Conservation (phyloP, 352 stramenopile species). For the Phytophthora pisi region DNA sequence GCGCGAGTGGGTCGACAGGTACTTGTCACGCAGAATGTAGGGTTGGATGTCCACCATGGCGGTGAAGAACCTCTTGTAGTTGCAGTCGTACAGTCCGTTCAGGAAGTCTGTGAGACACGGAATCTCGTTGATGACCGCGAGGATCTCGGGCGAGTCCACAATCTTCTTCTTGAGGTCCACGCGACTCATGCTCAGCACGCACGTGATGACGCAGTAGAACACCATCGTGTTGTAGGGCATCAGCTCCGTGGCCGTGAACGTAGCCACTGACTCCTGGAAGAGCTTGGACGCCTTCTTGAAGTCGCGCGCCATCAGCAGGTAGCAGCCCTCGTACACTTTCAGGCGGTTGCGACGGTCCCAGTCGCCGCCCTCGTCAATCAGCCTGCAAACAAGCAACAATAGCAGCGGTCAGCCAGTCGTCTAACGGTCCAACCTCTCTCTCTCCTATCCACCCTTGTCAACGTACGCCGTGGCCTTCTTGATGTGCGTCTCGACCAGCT, state of each 20-base stretch:
- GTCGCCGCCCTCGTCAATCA: conserved; percentile 96
- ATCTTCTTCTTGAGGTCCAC: conserved; percentile 98
- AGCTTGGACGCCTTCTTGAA: conserved; percentile 93
- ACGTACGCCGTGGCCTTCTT: conserved; percentile 84
- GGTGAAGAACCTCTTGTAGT: conserved; percentile 98
- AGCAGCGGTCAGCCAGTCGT: background rate
- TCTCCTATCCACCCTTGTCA: background rate
- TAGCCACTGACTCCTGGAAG: conserved; percentile 97
- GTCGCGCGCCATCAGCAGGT: conserved; percentile 93
- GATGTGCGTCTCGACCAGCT: conserved; percentile 86
- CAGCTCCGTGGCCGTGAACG: conserved; percentile 98
- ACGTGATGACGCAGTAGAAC: conserved; percentile 97
- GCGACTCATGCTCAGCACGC: conserved; percentile 93
- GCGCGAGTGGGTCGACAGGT: conserved; percentile 91
- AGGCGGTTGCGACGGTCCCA: conserved; percentile 99
- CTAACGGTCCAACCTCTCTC: background rate
- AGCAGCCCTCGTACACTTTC: conserved; percentile 98
- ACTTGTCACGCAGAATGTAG: conserved; percentile 92
- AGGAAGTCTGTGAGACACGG: conserved; percentile 87
- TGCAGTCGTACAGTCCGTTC: conserved; percentile 96
- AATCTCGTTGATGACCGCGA: conserved; percentile 89
- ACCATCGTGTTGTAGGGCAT: conserved; percentile 98
- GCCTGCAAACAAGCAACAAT: conserved; percentile 32
- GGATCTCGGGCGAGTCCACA: conserved; percentile 97
- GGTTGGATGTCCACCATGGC: conserved; percentile 90